Evolutionary conservation across 2,329 filamentous ascomycete species (phyloP), one percentile per base, ranked within the genome.

Genomic region (Sporothrix pallida): DNA sequence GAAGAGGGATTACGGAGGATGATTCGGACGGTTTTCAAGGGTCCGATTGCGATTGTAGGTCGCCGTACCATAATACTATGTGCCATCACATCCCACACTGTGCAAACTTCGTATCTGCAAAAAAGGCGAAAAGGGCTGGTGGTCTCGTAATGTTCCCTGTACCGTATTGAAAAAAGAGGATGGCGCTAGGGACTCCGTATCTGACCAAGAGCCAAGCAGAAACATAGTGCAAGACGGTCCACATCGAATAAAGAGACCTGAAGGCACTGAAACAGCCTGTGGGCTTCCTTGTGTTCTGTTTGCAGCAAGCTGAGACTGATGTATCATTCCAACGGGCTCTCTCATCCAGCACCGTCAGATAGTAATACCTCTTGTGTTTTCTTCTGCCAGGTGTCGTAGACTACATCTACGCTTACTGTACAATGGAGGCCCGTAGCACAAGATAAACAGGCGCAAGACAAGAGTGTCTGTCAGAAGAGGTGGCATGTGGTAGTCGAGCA

Each of bases 391-490:
- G 37, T 63, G 37, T 63, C 31, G 31, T 8, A 26, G 9, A 63
- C 58, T 44, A 20, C 31, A 44, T 7, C 7, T 12, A 37, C 17
- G 58, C 63, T 67, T 42, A 67, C 42, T 50, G 63, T 50, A 67
- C 31, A 37, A 37, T 37, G 31, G 31, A 37, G 63, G 20, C 20
- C 63, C 26, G 62, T 42, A n/a, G 5, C 42, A 26, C 42, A 67
- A 48, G 42, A 54, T 46, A 52, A 56, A 70, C 67, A 23, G 50
- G 50, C 67, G n/a, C 67, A 54, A 70, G 67, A 54, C 67, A 70
- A 26, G n/a, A 31, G 1, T 56, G 48, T 56, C 67, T 56, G 50
- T 56, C 67, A 42, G 67, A 70, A 15, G 50, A 70, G 26, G 26
- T 26, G 48, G 50, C 48, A 20, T 44, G 63, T 68, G 7, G 31